Percentiles rank a stretch among this genome's conserved stretches.
phyloP scores from a whole-genome alignment of 2,329 filamentous ascomycete species.

The Pseudopyrenochaeta lycopersici region DNA sequence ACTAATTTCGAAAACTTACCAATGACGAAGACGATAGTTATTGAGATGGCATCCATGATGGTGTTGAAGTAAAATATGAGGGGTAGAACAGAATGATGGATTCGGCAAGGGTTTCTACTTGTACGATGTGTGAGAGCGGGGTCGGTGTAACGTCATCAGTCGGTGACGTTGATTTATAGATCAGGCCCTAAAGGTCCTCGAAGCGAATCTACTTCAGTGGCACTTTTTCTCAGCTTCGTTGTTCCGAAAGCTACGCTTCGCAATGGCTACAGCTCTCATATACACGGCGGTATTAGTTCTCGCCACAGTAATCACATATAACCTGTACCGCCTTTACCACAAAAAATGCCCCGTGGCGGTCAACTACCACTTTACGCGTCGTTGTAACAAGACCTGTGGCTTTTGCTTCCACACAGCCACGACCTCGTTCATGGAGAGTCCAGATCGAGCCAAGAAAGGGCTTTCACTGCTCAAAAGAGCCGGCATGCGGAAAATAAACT shows the following conservation, averaged over 20 bases:
- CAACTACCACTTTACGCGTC: slow-evolving; percentile 59
- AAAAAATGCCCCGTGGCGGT: slow-evolving; percentile 50
- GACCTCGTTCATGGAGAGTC: slow-evolving; percentile 54
- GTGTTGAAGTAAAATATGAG: not conserved
- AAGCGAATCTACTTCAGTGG: no score
- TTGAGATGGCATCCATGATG: not conserved
- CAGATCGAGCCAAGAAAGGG: slow-evolving; percentile 56
- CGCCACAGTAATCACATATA: not conserved
- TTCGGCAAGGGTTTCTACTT: no score
- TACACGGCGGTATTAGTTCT: no score
- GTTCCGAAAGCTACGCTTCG: no score
- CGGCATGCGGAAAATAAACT: slow-evolving; percentile 66
- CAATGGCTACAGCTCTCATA: no score
- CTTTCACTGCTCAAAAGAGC: slow-evolving; percentile 58
- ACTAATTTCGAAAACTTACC: slow-evolving; percentile 5
- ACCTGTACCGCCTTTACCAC: not conserved
- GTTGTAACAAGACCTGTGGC: slow-evolving; percentile 60
- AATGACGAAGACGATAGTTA: slow-evolving; percentile 13
- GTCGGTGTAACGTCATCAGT: not conserved
- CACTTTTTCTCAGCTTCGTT: no score
- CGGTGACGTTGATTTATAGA: no score
- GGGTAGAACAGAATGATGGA: no score
- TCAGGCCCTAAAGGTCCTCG: no score
- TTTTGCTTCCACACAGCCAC: slow-evolving; percentile 68
- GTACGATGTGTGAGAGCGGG: no score